These are phyloP conservation scores for Coemansia brasiliensis DNA, from an alignment of 192 early-diverging fungal species.

Conservation along the genomic window DNA sequence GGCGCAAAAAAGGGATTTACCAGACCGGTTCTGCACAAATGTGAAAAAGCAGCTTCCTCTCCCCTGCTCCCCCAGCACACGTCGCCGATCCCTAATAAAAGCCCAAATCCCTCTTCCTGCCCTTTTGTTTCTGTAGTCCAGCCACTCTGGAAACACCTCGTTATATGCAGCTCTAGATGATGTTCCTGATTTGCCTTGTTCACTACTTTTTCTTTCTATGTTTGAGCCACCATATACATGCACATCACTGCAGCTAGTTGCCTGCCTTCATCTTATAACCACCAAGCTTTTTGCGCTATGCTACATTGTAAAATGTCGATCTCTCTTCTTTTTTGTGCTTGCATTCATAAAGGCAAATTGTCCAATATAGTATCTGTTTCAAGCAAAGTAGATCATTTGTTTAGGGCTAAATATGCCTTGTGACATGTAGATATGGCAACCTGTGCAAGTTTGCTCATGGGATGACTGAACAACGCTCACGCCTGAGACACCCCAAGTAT, in stretches of 20 bases:
- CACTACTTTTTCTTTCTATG: background rate
- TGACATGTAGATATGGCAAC: conserved; percentile 70
- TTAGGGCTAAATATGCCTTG: too few relatives aligned
- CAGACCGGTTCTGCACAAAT: too few relatives aligned
- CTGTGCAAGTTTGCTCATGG: conserved; percentile 97
- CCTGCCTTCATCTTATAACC: background rate
- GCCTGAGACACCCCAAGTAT: conserved; percentile 89
- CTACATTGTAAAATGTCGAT: background rate
- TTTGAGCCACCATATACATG: background rate
- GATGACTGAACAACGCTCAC: conserved; percentile 68
- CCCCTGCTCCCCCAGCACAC: background rate
- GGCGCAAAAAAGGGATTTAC: too few relatives aligned
- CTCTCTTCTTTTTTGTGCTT: too few relatives aligned
- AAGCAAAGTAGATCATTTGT: background rate
- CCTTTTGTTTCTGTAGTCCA: background rate
- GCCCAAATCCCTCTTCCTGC: background rate
- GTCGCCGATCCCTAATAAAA: conserved; percentile 8
- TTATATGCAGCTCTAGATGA: background rate
- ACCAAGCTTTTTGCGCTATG: background rate
- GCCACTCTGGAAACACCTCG: background rate
- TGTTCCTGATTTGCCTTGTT: conserved; percentile 5
- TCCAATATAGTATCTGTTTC: background rate
- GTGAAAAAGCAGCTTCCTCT: too few relatives aligned
- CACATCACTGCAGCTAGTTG: background rate
- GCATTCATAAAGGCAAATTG: background rate